Percentiles rank a stretch among this genome's conserved stretches.
Evolutionary conservation across 2,329 filamentous ascomycete species (phyloP).

Genomic region (Balansia obtecta): DNA sequence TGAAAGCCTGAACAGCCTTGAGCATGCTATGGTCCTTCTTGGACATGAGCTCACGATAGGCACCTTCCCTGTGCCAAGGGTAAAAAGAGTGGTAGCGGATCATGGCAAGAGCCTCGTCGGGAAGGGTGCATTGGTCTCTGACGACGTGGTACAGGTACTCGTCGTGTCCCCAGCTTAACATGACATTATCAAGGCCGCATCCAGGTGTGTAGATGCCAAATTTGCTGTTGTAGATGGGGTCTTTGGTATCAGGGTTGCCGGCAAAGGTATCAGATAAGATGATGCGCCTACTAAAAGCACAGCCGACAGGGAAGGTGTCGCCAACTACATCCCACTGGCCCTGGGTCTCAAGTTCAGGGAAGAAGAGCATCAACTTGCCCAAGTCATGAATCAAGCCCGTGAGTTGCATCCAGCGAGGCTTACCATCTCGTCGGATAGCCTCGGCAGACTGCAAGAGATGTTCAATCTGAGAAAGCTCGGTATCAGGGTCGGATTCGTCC

Average conservation of each 20-base stretch:
- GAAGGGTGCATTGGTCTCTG: conserved; percentile 69
- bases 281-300: conserved; percentile 61
- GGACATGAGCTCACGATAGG: conserved; percentile 73
- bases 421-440: conserved; percentile 75
- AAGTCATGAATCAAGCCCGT: conserved; percentile 69
- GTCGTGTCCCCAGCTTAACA: conserved; percentile 85
- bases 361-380: conserved; percentile 70
- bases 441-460: conserved; percentile 82
- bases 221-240: conserved; percentile 63
- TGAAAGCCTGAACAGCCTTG: conserved; percentile 72
- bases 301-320: conserved; percentile 71
- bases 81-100: conserved; percentile 91
- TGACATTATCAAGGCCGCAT: conserved; percentile 76
- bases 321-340: conserved; percentile 93
- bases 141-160: conserved; percentile 81
- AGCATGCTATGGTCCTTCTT: conserved; percentile 71
- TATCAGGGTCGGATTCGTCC: conserved; percentile 86
- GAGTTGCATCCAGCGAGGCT: conserved; percentile 72
- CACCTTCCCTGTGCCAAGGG: conserved; percentile 75
- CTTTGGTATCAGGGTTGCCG: conserved; percentile 59
- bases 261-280: conserved; percentile 71
- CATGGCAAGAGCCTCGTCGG: conserved; percentile 77
- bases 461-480: conserved; percentile 75
- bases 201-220: conserved; percentile 68
- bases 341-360: conserved; percentile 49